A percentile compares a stretch with the other conserved stretches of the same genome.
These are phyloP conservation scores for Aspergillus sp. DNA, from an alignment of 2,329 filamentous ascomycete genomes.

Conservation along the genomic window DNA sequence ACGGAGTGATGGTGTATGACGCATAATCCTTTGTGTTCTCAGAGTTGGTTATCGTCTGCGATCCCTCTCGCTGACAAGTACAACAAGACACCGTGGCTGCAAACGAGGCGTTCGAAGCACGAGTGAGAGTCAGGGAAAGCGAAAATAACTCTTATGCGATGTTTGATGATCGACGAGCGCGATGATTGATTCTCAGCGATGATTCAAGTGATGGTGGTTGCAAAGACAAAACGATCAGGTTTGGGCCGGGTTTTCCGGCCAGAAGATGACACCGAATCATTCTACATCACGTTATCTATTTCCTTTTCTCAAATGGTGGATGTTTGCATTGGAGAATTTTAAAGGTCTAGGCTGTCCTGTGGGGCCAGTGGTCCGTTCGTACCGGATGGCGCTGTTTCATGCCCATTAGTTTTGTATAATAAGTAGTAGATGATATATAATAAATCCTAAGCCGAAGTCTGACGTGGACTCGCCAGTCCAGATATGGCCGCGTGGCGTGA, in stretches of 20 bases:
- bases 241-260: neutral
- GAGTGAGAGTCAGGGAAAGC: neutral
- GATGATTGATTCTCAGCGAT: conserved; percentile 25
- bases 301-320: neutral
- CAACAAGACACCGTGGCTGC: neutral
- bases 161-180: conserved; percentile 26
- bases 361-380: neutral
- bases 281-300: neutral
- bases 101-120: conserved; percentile 7
- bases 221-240: neutral
- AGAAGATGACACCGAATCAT: neutral
- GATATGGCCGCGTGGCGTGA: neutral
- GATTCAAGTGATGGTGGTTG: conserved; percentile 14
- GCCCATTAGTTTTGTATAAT: neutral
- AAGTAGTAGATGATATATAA: conserved; percentile 5
- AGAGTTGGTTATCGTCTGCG: neutral
- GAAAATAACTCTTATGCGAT: conserved; percentile 16
- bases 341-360: neutral
- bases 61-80: neutral
- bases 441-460: neutral
- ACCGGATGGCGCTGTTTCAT: neutral
- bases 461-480: neutral
- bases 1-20: neutral
- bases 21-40: conserved; percentile 1
- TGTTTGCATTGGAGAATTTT: neutral